phyloP scores from a whole-genome alignment of 257 asterid species.

The Primulina tabacum region DNA sequence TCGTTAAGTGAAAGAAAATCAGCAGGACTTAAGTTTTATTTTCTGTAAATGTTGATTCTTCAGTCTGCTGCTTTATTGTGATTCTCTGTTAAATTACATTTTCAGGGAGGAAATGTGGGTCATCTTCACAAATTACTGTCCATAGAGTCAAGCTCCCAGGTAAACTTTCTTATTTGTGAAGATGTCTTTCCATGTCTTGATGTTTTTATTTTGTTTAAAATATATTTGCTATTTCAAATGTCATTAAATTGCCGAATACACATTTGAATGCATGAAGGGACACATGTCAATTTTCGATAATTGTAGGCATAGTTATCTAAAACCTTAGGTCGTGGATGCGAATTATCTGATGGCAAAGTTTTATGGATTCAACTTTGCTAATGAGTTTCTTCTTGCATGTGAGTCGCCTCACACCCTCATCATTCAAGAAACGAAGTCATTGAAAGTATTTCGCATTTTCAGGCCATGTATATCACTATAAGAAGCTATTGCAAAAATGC shows the following conservation, averaged over 20 bases:
- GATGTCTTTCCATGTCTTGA: conserved; percentile 15
- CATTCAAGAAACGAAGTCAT: neutral
- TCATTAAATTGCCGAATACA: neutral
- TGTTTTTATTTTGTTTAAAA: neutral
- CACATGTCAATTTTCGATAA: neutral
- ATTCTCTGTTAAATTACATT: conserved; percentile 27
- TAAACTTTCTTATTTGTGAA: too few relatives aligned
- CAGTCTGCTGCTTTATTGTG: conserved; percentile 14
- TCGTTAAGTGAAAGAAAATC: conserved; percentile 18
- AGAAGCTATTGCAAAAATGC: conserved; percentile 10
- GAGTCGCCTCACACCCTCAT: neutral
- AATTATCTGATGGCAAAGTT: too few relatives aligned
- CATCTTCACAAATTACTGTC: conserved; percentile 84
- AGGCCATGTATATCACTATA: neutral
- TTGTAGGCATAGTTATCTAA: neutral
- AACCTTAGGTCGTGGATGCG: neutral
- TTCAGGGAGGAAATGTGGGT: conserved; percentile 97
- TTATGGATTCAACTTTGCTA: neutral
- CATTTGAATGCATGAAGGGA: neutral
- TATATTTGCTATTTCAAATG: neutral
- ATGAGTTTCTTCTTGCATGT: neutral
- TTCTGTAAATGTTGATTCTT: conserved; percentile 24
- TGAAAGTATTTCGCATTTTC: neutral
- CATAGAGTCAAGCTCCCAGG: conserved; percentile 1
- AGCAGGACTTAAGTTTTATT: conserved; percentile 18